Evolutionary conservation across 371 early-diverging fungal species (phyloP).

Genomic region (Mortierella polycephala): DNA sequence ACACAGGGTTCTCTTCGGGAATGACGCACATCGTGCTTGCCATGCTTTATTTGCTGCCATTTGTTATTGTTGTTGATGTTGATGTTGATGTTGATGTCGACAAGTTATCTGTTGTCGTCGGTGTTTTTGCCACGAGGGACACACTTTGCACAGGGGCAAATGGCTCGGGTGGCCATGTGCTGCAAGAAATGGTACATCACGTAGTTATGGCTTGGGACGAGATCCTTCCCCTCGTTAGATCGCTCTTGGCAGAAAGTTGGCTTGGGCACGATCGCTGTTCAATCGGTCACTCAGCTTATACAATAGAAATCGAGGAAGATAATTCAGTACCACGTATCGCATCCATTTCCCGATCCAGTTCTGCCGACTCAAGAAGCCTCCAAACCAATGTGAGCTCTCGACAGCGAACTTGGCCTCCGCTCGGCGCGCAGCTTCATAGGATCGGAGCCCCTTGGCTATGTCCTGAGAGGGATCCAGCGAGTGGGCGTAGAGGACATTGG

Average conservation of each 20-base stretch:
- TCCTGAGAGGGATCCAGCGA: conserved; percentile 11
- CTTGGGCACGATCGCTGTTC: conserved; percentile 20
- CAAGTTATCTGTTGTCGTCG: too few relatives aligned
- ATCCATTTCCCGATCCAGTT: conserved; percentile 22
- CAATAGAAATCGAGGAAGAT: conserved; percentile 14
- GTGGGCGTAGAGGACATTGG: conserved; percentile 35
- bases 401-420: conserved; percentile 16
- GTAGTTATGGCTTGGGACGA: not conserved
- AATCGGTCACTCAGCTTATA: conserved; percentile 10
- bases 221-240: not conserved
- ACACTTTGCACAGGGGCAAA: too few relatives aligned
- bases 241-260: conserved; percentile 14
- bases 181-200: not conserved
- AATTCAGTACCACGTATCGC: conserved; percentile 20
- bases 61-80: not conserved
- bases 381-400: conserved; percentile 7
- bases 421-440: conserved; percentile 29
- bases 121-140: too few relatives aligned
- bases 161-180: too few relatives aligned
- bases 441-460: conserved; percentile 13
- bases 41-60: not conserved
- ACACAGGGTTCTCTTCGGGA: conserved; percentile 1
- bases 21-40: conserved; percentile 1
- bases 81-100: not conserved
- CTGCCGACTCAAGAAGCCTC: conserved; percentile 18